A percentile compares a stretch with the other conserved stretches of the same genome.
These are phyloP conservation scores for Calonectria fujianensis DNA, from an alignment of 2,329 filamentous ascomycete species.

Conservation along the genomic window DNA sequence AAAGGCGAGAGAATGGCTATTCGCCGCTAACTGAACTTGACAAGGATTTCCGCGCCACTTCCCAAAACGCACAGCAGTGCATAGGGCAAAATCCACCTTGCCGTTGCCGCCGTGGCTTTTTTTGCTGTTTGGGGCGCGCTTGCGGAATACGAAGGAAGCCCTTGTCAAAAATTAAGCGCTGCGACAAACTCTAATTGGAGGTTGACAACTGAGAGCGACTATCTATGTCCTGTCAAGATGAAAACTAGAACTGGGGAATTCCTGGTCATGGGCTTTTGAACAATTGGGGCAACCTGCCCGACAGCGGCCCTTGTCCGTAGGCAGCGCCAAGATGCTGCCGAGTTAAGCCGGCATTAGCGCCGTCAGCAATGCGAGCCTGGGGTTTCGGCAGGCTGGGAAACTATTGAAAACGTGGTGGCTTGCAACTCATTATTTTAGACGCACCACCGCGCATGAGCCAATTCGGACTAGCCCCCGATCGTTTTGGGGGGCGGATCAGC, in stretches of 20 bases:
- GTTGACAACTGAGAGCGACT: background rate
- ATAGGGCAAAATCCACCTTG: background rate
- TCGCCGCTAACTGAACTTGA: background rate
- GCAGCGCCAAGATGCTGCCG: background rate
- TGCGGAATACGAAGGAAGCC: background rate
- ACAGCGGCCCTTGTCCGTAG: background rate
- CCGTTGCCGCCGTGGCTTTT: background rate
- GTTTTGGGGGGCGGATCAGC: background rate
- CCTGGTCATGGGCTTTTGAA: background rate
- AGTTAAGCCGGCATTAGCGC: background rate
- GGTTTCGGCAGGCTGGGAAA: background rate
- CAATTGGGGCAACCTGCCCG: background rate
- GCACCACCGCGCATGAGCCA: background rate
- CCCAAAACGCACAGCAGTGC: background rate
- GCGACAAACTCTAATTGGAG: background rate
- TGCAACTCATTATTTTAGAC: background rate
- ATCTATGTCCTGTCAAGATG: background rate
- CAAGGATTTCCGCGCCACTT: background rate
- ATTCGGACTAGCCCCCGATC: background rate
- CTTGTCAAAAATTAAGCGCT: background rate
- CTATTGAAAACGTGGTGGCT: constrained; percentile 1
- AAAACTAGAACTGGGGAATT: background rate
- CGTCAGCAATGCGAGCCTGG: background rate
- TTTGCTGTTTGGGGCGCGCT: background rate
- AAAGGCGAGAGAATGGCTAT: background rate